A percentile compares a stretch with the other conserved stretches of the same genome.
phyloP scores from a whole-genome alignment of 495 filamentous ascomycete species.

The Diplogelasinospora grovesii region DNA sequence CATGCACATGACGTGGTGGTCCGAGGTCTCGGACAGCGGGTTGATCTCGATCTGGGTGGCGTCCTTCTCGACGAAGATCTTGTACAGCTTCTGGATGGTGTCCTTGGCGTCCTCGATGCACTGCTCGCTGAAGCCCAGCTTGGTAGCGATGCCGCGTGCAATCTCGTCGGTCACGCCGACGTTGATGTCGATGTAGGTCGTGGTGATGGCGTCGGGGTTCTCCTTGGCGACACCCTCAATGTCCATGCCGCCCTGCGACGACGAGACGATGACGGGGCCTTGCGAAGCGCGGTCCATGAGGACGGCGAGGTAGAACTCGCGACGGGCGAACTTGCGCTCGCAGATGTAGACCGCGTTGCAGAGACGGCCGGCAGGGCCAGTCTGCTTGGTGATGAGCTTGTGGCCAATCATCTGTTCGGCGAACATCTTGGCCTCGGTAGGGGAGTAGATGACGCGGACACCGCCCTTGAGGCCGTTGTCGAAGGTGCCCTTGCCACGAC shows the following conservation, averaged over 20 bases:
- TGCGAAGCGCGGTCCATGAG: constrained; percentile 94
- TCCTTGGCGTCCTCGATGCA: constrained; percentile 90
- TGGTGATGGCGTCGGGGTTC: constrained; percentile 89
- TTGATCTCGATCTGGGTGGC: constrained; percentile 99
- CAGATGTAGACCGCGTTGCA: constrained; percentile 97
- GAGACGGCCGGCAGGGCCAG: constrained; percentile 79
- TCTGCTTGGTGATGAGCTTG: constrained; percentile 99
- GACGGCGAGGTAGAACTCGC: constrained; percentile 97
- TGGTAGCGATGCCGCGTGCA: constrained; percentile 78
- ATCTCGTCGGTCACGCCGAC: constrained; percentile 92
- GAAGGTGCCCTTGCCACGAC: constrained; percentile 93
- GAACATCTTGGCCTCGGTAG: constrained; percentile 83
- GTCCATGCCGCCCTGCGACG: constrained; percentile 97
- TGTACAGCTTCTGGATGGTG: constrained; percentile 97
- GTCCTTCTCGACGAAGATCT: constrained; percentile 96
- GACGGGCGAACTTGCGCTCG: constrained; percentile 97
- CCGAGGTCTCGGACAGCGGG: constrained; percentile 91
- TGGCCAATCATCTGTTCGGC: constrained; percentile 99
- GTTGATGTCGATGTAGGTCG: constrained; percentile 89
- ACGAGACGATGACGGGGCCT: constrained; percentile 91
- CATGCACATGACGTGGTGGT: constrained; percentile 97
- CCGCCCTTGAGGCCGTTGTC: constrained; percentile 98
- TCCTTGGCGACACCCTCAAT: constrained; percentile 98
- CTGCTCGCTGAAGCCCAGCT: constrained; percentile 94
- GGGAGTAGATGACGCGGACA: constrained; percentile 96